A percentile compares a stretch with the other conserved stretches of the same genome.
Conservation (phyloP, 371 early-diverging fungal genomes). For the Circinella minor region DNA sequence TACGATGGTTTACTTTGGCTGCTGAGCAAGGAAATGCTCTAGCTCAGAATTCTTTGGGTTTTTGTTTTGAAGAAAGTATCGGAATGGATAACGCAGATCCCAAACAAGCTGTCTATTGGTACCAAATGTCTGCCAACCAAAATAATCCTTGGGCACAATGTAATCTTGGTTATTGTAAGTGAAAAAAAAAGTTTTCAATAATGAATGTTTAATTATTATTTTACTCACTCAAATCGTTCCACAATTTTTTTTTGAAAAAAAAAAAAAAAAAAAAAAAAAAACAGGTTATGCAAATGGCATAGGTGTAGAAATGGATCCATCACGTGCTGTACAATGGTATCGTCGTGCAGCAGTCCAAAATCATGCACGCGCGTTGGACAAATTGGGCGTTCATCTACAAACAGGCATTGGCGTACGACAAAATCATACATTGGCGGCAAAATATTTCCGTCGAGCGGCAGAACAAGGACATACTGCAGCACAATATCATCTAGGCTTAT, state of each 20-base stretch:
- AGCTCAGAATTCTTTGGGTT: slow-evolving; percentile 86
- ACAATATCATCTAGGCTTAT: slow-evolving; percentile 67
- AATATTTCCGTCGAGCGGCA: slow-evolving; percentile 66
- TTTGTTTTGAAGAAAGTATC: slow-evolving; percentile 80
- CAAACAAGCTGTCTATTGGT: slow-evolving; percentile 82
- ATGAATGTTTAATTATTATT: no score
- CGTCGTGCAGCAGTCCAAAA: slow-evolving; percentile 68
- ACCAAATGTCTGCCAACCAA: slow-evolving; percentile 74
- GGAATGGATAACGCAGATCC: slow-evolving; percentile 67
- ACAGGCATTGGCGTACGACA: slow-evolving; percentile 73
- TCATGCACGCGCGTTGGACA: slow-evolving; percentile 79
- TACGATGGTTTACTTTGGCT: slow-evolving; percentile 69
- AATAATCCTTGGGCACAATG: slow-evolving; percentile 91
- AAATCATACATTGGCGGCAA: slow-evolving; percentile 61
- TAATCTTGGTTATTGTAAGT: slow-evolving; percentile 75
- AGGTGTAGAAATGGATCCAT: slow-evolving; percentile 64
- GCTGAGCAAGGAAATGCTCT: slow-evolving; percentile 77
- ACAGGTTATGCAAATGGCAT: slow-evolving; percentile 78
- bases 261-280: no score
- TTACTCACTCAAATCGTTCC: no score
- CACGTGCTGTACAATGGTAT: slow-evolving; percentile 78
- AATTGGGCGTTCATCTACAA: slow-evolving; percentile 83
- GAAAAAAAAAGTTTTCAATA: no score
- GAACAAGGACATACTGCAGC: slow-evolving; percentile 69
- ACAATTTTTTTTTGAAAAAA: no score